Base-by-base conservation (phyloP, 106 monocot genomes). In the Apostasia shenzhenica region DNA sequence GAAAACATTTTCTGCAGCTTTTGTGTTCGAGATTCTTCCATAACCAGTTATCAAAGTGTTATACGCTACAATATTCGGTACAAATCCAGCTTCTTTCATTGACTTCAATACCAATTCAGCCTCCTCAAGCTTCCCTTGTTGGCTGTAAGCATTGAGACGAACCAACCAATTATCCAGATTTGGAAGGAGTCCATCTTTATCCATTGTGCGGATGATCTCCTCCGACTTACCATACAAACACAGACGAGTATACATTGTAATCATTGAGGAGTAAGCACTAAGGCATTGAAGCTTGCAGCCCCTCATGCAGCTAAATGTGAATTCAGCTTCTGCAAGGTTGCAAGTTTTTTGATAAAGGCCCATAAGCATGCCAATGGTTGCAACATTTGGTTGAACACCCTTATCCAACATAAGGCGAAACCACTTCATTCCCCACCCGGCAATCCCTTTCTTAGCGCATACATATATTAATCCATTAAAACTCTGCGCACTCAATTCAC, bases 41-140 rank as follows among this genome's bases (percentile, higher is more conserved):
- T 90, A 92, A 10, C 97, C 97, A 8, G 92, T 99, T 49, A 99
- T 99, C 84, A 99, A 77, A 6, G 85, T 99, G 66, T 99, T 99
- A 60, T 92, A 99, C 2, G 92, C 97, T 61, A 99, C 85, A 78
- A 93, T 92, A 77, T 99, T 87, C 45, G 81, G 81, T 2, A 78
- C 44, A 67, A 87, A 61, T 8, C 92, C 85, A 8, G 66, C 68
- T 10, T 81, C 68, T 41, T 58, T 51, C 89, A 93, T 90, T 7
- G 84, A 81, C 49, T 77, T 77, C 41, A 92, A 54, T 10, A 85
- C 81, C 37, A 59, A 75, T 59, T 92, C 86, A 11, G 97, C 92
- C 74, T 89, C 75, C 14, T 83, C 55, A 13, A 99, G 71, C 67
- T 99, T 99, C 41, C 97, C 97, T 76, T 87, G 87, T 69, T 99